A percentile compares a stretch with the other conserved stretches of the same genome.
These are phyloP conservation scores for Fusarium beomiforme DNA, from an alignment of 2,329 filamentous ascomycete species.

Conservation along the genomic window DNA sequence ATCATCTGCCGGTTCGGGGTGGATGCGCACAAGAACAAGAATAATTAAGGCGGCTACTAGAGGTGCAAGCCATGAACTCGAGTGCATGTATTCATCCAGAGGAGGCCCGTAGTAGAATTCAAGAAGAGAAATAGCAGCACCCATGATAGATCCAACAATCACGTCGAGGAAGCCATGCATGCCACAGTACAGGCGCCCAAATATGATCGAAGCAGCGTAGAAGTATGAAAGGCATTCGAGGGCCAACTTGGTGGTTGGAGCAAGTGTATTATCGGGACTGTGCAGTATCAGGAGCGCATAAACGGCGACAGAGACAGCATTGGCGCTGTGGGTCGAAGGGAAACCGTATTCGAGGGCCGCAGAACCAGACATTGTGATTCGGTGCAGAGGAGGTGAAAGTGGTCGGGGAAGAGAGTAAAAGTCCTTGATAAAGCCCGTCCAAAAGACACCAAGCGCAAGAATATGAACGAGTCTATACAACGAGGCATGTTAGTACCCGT, in stretches of 20 bases:
- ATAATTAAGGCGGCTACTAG: slow-evolving; percentile 72
- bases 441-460: slow-evolving; percentile 81
- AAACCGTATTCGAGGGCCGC: slow-evolving; percentile 97
- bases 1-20: slow-evolving; percentile 95
- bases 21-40: slow-evolving; percentile 82
- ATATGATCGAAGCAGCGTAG: slow-evolving; percentile 88
- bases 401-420: slow-evolving; percentile 91
- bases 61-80: slow-evolving; percentile 71
- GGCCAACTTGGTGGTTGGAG: slow-evolving; percentile 65
- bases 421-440: slow-evolving; percentile 94
- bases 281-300: slow-evolving; percentile 80
- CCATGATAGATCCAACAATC: slow-evolving; percentile 79
- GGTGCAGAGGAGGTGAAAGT: slow-evolving; percentile 87
- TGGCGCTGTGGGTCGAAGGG: slow-evolving; percentile 95
- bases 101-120: slow-evolving; percentile 69
- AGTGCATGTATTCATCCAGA: slow-evolving; percentile 77
- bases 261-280: slow-evolving; percentile 70
- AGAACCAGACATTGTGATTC: slow-evolving; percentile 97
- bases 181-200: slow-evolving; percentile 94
- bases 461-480: slow-evolving; percentile 73
- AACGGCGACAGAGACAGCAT: slow-evolving; percentile 92
- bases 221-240: slow-evolving; percentile 80
- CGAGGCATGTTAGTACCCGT: slow-evolving; percentile 31
- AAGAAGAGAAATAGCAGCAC: slow-evolving; percentile 69
- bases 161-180: slow-evolving; percentile 99